Evolutionary conservation across 176 grass and related monocot species (phyloP), one percentile per base, ranked within the genome.

Genomic region (Aegilops speltoides): DNA sequence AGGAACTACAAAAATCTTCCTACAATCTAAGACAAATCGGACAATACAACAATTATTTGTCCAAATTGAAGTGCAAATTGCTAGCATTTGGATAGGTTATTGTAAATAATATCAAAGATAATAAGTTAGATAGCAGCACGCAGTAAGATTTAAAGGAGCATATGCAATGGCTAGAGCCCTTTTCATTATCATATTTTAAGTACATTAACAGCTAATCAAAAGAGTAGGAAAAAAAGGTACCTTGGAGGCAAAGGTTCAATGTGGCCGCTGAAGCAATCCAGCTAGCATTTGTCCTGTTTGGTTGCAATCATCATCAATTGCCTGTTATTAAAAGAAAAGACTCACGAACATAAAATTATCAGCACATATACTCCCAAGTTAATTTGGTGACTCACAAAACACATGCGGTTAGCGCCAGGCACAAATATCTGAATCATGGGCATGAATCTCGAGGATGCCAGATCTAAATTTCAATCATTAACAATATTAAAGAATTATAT

Each of bases 241-340:
- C 91, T 91, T 95, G 3, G 92, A 97, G 80, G 89, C 95, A 91
- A 97, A 97, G 9, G 95, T 97, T 91, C 89, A 92, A 81, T 95
- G 92, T 70, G 90, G 82, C 91, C 89, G 93, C 78, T 88, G 89
- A 60, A 97, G 95, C 73, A 95, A 68, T 61, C 95, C 87, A 89
- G 87, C 93, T 41, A 95, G 77, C 91, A 93, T 97, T 79, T 97
- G 91, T 78, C 92, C 92, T 65, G 91, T 95, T 89, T 95, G 95
- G 64, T 97, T 97, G 89, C 95, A 97, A 66, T 95, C 95, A 16
- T 95, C 90, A 82, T 93, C 89, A 91, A 93, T 97, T 19, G 95
- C 92, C 95, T 97, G 88, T 74, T 45, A 33, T 13, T 66, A 73
- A 17, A 15, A 37, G 19, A 38, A 64, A 74, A 11, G 22, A 26